Evolutionary conservation across 2,329 filamentous ascomycete genomes (phyloP).

Genomic region (Alternaria gansuensis): DNA sequence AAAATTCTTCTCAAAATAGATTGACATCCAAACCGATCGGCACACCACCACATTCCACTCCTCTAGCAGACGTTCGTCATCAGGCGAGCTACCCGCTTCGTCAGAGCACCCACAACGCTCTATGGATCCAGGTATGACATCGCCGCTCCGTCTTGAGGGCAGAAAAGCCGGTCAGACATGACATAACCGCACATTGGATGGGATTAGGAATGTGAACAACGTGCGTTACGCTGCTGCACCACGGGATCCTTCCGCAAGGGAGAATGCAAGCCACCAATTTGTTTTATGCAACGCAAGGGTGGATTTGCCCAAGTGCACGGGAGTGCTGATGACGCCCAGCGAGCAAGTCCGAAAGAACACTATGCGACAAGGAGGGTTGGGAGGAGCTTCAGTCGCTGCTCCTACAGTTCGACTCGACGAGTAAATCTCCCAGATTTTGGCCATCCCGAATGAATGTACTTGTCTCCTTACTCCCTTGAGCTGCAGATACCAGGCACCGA

Average conservation of each 20-base stretch:
- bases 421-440: background rate
- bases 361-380: background rate
- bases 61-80: slow-evolving; percentile 13
- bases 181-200: slow-evolving; percentile 15
- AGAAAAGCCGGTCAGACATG: slow-evolving; percentile 9
- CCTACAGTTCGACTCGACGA: background rate
- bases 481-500: background rate
- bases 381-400: background rate
- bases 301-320: slow-evolving; percentile 9
- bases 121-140: slow-evolving; percentile 12
- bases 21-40: slow-evolving; percentile 16
- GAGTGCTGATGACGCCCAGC: slow-evolving; percentile 7
- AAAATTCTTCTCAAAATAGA: slow-evolving; percentile 17
- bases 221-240: slow-evolving; percentile 15
- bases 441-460: background rate
- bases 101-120: slow-evolving; percentile 8
- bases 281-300: slow-evolving; percentile 9
- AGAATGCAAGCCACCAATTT: slow-evolving; percentile 10
- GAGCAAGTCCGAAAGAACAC: background rate
- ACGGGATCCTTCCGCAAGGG: slow-evolving; percentile 8
- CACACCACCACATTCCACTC: slow-evolving; percentile 9
- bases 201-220: slow-evolving; percentile 2
- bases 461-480: background rate
- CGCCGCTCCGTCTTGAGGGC: slow-evolving; percentile 6
- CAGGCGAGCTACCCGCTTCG: slow-evolving; percentile 17